Evolutionary conservation across 306 rosid genomes (phyloP).

Genomic region (Vigna hirtella): DNA sequence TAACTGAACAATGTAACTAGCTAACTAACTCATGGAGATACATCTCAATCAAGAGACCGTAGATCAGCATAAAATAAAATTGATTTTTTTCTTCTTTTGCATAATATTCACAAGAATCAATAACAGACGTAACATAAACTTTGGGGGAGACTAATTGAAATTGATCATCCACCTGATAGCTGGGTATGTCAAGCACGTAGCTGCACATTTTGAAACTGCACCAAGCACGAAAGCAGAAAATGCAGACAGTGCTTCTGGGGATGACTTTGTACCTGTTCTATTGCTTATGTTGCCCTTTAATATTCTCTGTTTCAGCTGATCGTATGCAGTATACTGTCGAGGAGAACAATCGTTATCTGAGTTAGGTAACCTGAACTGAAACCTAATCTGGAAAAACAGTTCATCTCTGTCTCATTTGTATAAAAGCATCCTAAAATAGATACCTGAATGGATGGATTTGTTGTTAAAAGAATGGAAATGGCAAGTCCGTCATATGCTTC

Average conservation of each 20-base stretch:
- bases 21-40: not conserved
- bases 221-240: conserved; percentile 82
- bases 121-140: not conserved
- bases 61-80: conserved; percentile 10
- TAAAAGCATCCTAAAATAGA: conserved; percentile 4
- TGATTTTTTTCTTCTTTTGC: conserved; percentile 14
- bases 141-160: conserved; percentile 23
- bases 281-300: conserved; percentile 59
- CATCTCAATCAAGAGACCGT: conserved; percentile 27
- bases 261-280: conserved; percentile 56
- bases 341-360: conserved; percentile 37
- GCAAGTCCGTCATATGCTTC: conserved; percentile 94
- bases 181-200: conserved; percentile 94
- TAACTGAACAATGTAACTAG: not conserved
- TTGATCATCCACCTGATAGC: conserved; percentile 81
- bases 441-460: conserved; percentile 97
- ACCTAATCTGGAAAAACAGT: conserved; percentile 32
- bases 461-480: conserved; percentile 90
- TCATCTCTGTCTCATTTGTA: conserved; percentile 36
- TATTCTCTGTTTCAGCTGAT: conserved; percentile 81
- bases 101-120: conserved; percentile 10
- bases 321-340: conserved; percentile 83
- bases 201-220: conserved; percentile 91
- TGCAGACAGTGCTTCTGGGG: conserved; percentile 88
- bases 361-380: conserved; percentile 20